Evolutionary conservation across 1,139 yeast genomes (phyloP), one percentile per base, ranked within the genome.

Genomic region (Pneumocystis jirovecii): DNA sequence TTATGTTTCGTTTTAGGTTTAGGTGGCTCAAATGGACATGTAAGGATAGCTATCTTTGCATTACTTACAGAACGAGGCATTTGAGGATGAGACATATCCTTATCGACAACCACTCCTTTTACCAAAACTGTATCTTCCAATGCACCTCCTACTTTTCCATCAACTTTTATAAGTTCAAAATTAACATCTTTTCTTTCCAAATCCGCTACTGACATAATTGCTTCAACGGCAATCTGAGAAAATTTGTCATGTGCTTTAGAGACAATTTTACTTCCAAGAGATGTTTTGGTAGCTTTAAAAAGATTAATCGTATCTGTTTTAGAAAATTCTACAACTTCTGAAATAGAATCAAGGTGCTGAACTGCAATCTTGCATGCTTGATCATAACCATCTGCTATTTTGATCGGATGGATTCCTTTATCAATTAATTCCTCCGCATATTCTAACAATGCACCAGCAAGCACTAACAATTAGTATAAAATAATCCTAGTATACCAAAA

Each of bases 21-120:
- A 72, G 99, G 99, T 61, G 99, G 99, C 79, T 93, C 99, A 75
- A 93, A 93, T 72, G 99, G 97, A 79, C 97, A 91, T 1, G 99
- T 93, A 74, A 93, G 81, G 70, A 93, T 91, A 64, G 98, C 98
- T 70, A 95, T 82, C 75, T 87, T 89, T 70, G 91, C 95, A 76
- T 91, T 87, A 67, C 82, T 80, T 62, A 93, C 82, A 65, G 77
- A 77, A 73, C 88, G 89, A 63, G 96, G 93, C 98, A 95, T 95
- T 77, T 95, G 98, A 7, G 97, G 97, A 76, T 95, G 98, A 4
- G 97, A 89, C 77, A 91, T 91, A 73, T 93, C 98, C 78, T 93
- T 95, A 76, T 93, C 98, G 67, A 93, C 81, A 67, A 95, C 83
- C 50, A 95, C 97, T 74, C 98, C 98, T 72, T 83, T 85, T 71